These are phyloP conservation scores for Saccharomycopsis selenospora DNA, from an alignment of 805 yeast species.

Conservation along the genomic window DNA sequence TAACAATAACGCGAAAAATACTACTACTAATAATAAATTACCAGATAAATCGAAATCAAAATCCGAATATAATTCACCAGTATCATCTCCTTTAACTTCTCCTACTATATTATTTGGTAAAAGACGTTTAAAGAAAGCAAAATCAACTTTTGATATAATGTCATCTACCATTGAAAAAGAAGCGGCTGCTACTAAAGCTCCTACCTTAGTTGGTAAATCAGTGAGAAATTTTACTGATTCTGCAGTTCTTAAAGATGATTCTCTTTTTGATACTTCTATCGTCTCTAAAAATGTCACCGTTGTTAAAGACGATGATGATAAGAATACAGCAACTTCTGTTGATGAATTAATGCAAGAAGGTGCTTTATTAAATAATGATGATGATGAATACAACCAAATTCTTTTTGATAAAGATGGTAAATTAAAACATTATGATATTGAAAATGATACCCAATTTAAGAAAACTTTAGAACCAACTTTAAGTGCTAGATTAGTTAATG, in stretches of 20 bases:
- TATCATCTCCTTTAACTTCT: neutral
- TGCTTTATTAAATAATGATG: slow-evolving; percentile 30
- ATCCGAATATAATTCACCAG: neutral
- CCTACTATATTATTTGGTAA: neutral
- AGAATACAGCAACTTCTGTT: slow-evolving; percentile 23
- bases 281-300: neutral
- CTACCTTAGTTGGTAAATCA: slow-evolving; percentile 17
- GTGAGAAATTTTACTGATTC: slow-evolving; percentile 18
- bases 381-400: slow-evolving; percentile 21
- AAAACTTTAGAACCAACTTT: slow-evolving; percentile 18
- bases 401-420: slow-evolving; percentile 25
- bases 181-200: neutral
- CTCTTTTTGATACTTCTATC: neutral
- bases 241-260: neutral
- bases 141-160: neutral
- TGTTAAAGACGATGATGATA: neutral
- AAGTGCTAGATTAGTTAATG: slow-evolving; percentile 12
- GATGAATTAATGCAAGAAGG: slow-evolving; percentile 31
- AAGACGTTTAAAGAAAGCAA: neutral
- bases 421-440: slow-evolving; percentile 19
- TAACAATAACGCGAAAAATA: neutral
- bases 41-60: neutral
- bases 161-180: neutral
- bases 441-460: slow-evolving; percentile 13
- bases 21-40: neutral